These are phyloP conservation scores for Spizellomyces punctatus DNA, from an alignment of 192 early-diverging fungal genomes.

Conservation along the genomic window DNA sequence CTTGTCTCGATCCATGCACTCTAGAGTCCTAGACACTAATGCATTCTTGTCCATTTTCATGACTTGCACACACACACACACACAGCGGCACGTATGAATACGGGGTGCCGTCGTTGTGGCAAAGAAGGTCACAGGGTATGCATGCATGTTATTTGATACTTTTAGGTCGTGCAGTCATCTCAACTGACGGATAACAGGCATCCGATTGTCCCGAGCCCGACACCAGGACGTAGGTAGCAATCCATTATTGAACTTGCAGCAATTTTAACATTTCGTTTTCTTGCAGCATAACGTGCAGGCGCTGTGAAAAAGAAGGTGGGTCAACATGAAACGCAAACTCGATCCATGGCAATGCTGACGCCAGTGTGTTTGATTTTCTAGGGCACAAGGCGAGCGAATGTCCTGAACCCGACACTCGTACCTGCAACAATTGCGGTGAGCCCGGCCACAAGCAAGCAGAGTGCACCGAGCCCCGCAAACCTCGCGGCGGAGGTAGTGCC, in stretches of 20 bases:
- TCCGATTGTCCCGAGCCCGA: background rate
- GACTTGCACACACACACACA: no score
- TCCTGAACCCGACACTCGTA: constrained; percentile 3
- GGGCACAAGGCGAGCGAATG: constrained; percentile 3
- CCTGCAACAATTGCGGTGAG: background rate
- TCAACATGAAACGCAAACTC: background rate
- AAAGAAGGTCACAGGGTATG: background rate
- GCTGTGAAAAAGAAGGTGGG: constrained; percentile 1
- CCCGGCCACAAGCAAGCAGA: constrained; percentile 4
- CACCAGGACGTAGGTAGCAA: background rate
- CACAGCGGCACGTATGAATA: background rate
- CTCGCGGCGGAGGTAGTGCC: background rate
- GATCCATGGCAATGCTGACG: background rate
- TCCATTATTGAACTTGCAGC: no score
- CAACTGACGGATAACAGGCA: background rate
- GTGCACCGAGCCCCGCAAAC: background rate
- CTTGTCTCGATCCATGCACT: background rate
- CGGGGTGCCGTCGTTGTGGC: background rate
- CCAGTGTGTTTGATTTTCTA: background rate
- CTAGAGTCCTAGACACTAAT: no score
- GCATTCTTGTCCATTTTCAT: no score
- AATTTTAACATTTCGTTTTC: no score
- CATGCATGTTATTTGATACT: no score
- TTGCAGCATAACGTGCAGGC: background rate
- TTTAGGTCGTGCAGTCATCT: no score